A percentile compares a stretch with the other conserved stretches of the same genome.
phyloP scores from a whole-genome alignment of 129 eudicot genomes.

The Pulicaria dysenterica region DNA sequence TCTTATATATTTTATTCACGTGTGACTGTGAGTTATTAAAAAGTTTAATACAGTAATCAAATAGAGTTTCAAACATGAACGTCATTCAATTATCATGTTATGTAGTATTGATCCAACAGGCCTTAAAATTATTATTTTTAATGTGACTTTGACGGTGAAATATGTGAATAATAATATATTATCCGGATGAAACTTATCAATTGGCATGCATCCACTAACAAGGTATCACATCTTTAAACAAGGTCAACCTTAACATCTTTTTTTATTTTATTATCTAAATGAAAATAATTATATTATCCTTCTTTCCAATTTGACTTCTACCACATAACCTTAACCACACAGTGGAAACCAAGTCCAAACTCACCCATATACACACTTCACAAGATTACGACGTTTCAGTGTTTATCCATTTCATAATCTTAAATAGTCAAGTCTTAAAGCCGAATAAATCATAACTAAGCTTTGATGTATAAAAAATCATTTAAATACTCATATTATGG shows the following conservation, averaged over 20 bases:
- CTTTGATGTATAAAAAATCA: neutral
- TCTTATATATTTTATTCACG: too few relatives aligned
- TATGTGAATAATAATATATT: too few relatives aligned
- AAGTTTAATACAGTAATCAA: neutral
- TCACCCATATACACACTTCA: constrained; percentile 32
- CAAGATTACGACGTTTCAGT: constrained; percentile 30
- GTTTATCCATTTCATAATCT: constrained; percentile 18
- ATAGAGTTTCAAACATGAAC: neutral
- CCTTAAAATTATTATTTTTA: too few relatives aligned
- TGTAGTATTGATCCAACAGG: too few relatives aligned
- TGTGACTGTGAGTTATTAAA: too few relatives aligned
- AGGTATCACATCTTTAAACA: constrained; percentile 11
- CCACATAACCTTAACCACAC: constrained; percentile 31
- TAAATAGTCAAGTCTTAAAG: neutral
- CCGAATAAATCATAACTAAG: neutral
- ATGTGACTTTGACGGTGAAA: neutral
- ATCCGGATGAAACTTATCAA: neutral
- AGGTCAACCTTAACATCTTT: constrained; percentile 19
- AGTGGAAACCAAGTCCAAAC: constrained; percentile 23
- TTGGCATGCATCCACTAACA: constrained; percentile 11
- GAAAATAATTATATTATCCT: neutral
- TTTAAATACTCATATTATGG: too few relatives aligned
- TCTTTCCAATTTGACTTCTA: constrained; percentile 15
- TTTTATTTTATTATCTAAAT: neutral
- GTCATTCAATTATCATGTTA: neutral